Evolutionary conservation across 257 asterid species (phyloP).

Genomic region (Capsicum rhomboideum): DNA sequence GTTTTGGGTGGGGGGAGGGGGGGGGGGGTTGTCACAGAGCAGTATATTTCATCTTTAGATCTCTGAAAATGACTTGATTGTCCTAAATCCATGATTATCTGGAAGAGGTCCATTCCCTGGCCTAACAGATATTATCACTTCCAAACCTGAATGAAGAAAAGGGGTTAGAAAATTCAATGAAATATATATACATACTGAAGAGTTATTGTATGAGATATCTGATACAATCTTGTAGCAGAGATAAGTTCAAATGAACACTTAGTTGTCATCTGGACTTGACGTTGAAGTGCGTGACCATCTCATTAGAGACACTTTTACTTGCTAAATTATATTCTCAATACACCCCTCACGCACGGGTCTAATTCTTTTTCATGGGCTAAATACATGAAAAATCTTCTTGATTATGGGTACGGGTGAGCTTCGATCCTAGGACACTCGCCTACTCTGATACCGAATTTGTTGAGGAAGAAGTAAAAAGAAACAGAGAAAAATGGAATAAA

Average conservation of each 20-base stretch:
- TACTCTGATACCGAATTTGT: not conserved
- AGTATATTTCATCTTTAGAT: conserved; percentile 18
- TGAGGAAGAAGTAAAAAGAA: no score
- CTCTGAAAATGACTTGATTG: conserved; percentile 57
- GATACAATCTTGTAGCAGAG: not conserved
- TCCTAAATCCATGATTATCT: conserved; percentile 52
- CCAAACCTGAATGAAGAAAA: conserved; percentile 43
- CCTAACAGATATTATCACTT: conserved; percentile 62
- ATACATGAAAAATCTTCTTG: not conserved
- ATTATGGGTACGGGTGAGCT: not conserved
- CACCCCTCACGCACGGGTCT: not conserved
- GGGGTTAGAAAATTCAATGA: not conserved
- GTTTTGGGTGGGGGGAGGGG: not conserved
- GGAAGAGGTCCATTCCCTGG: conserved; percentile 84
- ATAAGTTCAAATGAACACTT: not conserved
- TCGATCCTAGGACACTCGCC: not conserved
- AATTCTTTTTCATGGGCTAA: not conserved
- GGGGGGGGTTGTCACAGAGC: not conserved
- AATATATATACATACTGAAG: not conserved
- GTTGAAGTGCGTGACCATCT: not conserved
- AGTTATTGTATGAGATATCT: not conserved
- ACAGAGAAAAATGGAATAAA: not conserved
- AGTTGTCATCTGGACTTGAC: no score
- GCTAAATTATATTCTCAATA: not conserved
- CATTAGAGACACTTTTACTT: not conserved